A percentile compares a stretch with the other conserved stretches of the same genome.
Evolutionary conservation across 805 yeast species (phyloP).

Genomic region (Saturnispora zaruensis): DNA sequence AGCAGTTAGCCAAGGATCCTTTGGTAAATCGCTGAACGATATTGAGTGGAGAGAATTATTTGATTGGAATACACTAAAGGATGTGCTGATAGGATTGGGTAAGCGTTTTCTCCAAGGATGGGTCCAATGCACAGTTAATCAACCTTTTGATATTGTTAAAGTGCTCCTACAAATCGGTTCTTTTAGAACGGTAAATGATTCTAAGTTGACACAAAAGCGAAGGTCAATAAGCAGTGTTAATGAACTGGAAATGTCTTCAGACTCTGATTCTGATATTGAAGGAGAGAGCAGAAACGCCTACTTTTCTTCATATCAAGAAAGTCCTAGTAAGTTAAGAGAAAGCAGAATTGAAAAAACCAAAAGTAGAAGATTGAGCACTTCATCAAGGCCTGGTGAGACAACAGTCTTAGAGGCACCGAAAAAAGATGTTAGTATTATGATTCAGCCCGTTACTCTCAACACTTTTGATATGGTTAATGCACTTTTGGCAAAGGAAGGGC

Average conservation of each 20-base stretch:
- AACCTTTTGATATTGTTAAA: conserved; percentile 82
- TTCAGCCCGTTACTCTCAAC: conserved; percentile 52
- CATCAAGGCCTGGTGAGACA: conserved; percentile 1
- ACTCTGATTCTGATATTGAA: conserved; percentile 24
- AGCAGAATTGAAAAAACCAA: conserved; percentile 26
- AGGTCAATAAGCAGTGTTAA: background rate
- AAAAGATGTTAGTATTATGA: conserved; percentile 8
- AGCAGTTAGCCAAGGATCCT: background rate
- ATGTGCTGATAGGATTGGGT: conserved; percentile 46
- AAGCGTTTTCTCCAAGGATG: conserved; percentile 62
- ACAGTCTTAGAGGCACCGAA: background rate
- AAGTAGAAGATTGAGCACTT: conserved; percentile 11
- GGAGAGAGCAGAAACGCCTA: conserved; percentile 14
- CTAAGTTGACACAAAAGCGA: background rate
- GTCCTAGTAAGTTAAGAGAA: conserved; percentile 19
- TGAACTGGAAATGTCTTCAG: conserved; percentile 3
- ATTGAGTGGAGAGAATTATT: conserved; percentile 60
- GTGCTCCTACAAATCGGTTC: conserved; percentile 74
- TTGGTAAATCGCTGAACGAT: conserved; percentile 27
- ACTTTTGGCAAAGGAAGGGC: conserved; percentile 61
- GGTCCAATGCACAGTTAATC: conserved; percentile 58
- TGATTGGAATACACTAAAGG: conserved; percentile 49
- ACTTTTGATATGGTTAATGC: conserved; percentile 59
- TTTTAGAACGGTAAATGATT: conserved; percentile 29
- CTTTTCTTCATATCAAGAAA: conserved; percentile 20